phyloP scores from a whole-genome alignment of 2,329 filamentous ascomycete species.

The Aphanocladium album region DNA sequence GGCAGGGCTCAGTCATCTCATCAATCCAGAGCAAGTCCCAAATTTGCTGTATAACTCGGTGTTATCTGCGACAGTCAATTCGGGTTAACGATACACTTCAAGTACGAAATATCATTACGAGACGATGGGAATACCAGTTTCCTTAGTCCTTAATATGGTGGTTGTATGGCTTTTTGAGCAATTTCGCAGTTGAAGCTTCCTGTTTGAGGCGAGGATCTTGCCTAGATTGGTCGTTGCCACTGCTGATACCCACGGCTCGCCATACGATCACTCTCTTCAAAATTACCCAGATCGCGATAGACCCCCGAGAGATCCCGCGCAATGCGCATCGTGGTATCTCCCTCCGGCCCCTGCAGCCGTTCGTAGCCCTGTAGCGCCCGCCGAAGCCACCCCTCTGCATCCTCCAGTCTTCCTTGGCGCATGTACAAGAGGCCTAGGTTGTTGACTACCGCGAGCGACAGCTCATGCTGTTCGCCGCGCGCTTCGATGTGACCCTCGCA shows the following conservation, averaged over 20 bases:
- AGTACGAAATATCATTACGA: too few species aligned
- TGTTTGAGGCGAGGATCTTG: too few species aligned
- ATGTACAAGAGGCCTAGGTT: slow-evolving; percentile 4
- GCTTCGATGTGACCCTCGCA: not conserved
- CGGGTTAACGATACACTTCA: too few species aligned
- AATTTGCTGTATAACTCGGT: too few species aligned
- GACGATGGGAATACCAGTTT: too few species aligned
- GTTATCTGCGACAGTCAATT: too few species aligned
- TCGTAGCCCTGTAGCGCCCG: not conserved
- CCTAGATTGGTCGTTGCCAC: too few species aligned
- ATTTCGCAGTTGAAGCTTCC: too few species aligned
- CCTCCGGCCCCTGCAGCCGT: not conserved
- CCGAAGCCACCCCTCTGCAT: not conserved
- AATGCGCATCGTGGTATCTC: not conserved
- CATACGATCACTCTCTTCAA: not conserved
- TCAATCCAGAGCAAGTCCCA: too few species aligned
- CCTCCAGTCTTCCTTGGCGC: not conserved
- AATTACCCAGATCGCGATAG: not conserved
- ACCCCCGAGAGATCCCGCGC: slow-evolving; percentile 19
- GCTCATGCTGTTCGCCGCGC: not conserved
- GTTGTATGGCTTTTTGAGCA: too few species aligned
- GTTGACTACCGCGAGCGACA: not conserved
- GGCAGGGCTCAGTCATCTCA: too few species aligned
- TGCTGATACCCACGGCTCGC: not conserved
- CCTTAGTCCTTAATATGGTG: too few species aligned